These are phyloP conservation scores for Aegilops tauschii DNA, from an alignment of 176 grass and related monocot genomes.

Conservation along the genomic window DNA sequence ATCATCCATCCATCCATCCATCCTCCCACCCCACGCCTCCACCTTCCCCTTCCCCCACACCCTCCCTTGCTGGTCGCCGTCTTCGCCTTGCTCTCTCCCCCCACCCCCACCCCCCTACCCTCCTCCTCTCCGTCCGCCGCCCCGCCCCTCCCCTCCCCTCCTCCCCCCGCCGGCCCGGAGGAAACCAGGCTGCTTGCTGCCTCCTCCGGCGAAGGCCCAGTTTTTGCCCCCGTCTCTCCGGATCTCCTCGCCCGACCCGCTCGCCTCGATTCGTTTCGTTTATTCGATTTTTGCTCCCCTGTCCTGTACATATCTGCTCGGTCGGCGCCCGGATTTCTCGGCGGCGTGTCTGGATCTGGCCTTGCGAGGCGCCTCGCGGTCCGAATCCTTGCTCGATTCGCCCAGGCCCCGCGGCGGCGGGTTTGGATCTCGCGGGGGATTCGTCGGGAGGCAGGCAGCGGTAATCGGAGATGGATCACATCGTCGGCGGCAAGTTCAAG, in stretches of 20 bases:
- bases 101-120: not conserved
- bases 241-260: not conserved
- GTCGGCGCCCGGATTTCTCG: conserved; percentile 24
- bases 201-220: not conserved
- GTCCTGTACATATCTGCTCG: not conserved
- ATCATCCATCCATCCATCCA: conserved; percentile 33
- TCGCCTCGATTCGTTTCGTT: not conserved
- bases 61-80: conserved; percentile 17
- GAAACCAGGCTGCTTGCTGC: too few species aligned
- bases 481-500: conserved; percentile 73
- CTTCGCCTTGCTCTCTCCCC: not conserved
- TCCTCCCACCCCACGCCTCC: not conserved
- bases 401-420: not conserved
- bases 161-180: not conserved
- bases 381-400: conserved; percentile 22
- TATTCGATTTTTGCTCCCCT: not conserved
- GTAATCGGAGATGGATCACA: conserved; percentile 44
- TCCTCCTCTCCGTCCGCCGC: not conserved
- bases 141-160: too few species aligned
- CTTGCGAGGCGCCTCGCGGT: not conserved
- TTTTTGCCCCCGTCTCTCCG: conserved; percentile 28
- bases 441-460: not conserved
- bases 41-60: not conserved
- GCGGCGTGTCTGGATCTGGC: conserved; percentile 37
- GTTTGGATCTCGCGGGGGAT: conserved; percentile 37